Conservation (phyloP, 176 grass and related monocot species). For the Cenchrus americanus region DNA sequence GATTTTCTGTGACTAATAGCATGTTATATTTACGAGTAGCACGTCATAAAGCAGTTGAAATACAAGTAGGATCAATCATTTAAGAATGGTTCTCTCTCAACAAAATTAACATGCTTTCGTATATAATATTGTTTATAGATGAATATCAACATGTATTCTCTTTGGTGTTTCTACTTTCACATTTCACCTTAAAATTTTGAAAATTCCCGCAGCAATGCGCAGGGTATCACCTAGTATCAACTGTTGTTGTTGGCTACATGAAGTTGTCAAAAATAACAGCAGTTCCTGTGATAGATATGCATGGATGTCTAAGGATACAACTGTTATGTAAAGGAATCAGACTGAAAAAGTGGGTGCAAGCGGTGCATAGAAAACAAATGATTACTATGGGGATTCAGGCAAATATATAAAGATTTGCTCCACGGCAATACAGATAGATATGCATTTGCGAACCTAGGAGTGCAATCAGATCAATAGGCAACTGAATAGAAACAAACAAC, state of each 20-base stretch:
- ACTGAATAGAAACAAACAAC: conserved; percentile 29
- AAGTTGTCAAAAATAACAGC: conserved; percentile 18
- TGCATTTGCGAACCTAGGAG: not conserved
- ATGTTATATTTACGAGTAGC: too few species aligned
- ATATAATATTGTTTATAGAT: too few species aligned
- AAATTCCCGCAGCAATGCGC: too few species aligned
- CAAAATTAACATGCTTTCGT: too few species aligned
- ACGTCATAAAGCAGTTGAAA: too few species aligned
- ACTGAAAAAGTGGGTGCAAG: not conserved
- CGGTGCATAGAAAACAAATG: conserved; percentile 14
- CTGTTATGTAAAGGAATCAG: conserved; percentile 2
- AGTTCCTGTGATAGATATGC: not conserved
- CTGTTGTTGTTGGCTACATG: not conserved
- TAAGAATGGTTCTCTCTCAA: too few species aligned
- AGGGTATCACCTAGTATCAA: too few species aligned
- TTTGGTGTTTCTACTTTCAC: too few species aligned
- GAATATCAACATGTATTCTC: too few species aligned
- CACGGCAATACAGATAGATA: not conserved
- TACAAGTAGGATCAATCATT: too few species aligned
- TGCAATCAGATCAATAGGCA: not conserved
- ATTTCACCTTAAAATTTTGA: too few species aligned
- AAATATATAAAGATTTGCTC: not conserved
- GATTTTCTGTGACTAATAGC: too few species aligned
- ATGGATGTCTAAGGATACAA: not conserved
- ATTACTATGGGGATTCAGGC: not conserved